Percentiles rank a stretch among this genome's conserved stretches.
Conservation (phyloP, 768 basidiomycete genomes). For the Lentinula lateritia region DNA sequence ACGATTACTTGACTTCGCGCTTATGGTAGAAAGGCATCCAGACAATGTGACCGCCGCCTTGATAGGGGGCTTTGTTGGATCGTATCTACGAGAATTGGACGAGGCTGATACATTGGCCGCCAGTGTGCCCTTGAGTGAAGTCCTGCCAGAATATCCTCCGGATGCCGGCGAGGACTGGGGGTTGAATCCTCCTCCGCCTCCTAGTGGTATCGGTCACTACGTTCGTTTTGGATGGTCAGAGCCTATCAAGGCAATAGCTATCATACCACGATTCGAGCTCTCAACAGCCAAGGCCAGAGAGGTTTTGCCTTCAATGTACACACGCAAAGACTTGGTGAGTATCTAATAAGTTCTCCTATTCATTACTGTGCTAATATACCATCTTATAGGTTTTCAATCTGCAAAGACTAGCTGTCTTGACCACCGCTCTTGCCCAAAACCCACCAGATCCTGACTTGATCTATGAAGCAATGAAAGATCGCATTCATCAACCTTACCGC, state of each 20-base stretch:
- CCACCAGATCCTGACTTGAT: constrained; percentile 96
- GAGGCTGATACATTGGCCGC: constrained; percentile 75
- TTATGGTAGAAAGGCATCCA: constrained; percentile 99
- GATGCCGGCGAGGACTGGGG: constrained; percentile 95
- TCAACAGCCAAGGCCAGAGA: constrained; percentile 92
- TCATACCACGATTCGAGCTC: constrained; percentile 92
- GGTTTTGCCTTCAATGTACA: constrained; percentile 81
- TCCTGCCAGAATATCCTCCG: constrained; percentile 90
- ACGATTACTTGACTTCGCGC: constrained; percentile 88
- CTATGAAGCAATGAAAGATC: constrained; percentile 99
- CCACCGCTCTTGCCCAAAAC: constrained; percentile 83
- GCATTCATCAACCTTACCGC: constrained; percentile 95
- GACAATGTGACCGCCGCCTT: constrained; percentile 99
- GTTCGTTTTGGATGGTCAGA: constrained; percentile 84
- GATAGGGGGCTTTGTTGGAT: constrained; percentile 94
- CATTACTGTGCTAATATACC: neutral
- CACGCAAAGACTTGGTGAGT: constrained; percentile 86
- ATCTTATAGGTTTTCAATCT: constrained; percentile 86
- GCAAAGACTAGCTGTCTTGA: constrained; percentile 92
- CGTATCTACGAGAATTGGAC: constrained; percentile 89
- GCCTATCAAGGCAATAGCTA: constrained; percentile 86
- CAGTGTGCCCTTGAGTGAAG: constrained; percentile 90
- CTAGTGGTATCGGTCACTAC: constrained; percentile 88
- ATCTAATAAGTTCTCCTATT: neutral
- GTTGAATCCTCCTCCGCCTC: constrained; percentile 79